Evolutionary conservation across 164 flowering plant species (phyloP).

Genomic region (Amborella trichopoda): DNA sequence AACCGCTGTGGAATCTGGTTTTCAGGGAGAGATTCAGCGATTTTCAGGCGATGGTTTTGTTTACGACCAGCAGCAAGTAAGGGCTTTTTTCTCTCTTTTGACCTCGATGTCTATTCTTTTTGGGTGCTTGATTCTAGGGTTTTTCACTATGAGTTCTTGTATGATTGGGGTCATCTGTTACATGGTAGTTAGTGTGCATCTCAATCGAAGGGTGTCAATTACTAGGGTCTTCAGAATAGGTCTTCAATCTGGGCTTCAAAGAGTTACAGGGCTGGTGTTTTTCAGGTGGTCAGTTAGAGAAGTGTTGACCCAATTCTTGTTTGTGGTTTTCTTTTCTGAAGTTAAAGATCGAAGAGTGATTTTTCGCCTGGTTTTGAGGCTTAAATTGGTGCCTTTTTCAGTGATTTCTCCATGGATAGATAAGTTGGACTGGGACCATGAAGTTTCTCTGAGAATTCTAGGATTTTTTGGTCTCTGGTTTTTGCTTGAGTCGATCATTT

Average conservation of each 20-base stretch:
- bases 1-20: no score
- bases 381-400: conserved; percentile 92
- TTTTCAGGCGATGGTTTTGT: conserved; percentile 48
- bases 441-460: conserved; percentile 48
- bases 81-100: conserved; percentile 56
- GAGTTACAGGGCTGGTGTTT: conserved; percentile 69
- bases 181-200: conserved; percentile 42
- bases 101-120: conserved; percentile 66
- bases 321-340: conserved; percentile 82
- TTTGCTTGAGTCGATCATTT: conserved; percentile 47
- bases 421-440: conserved; percentile 6
- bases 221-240: conserved; percentile 47
- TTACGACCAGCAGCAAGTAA: conserved; percentile 51
- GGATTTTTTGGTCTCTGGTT: conserved; percentile 70
- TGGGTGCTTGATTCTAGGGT: conserved; percentile 84
- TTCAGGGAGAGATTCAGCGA: no score
- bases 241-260: conserved; percentile 50
- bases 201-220: conserved; percentile 36
- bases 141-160: conserved; percentile 68
- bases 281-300: conserved; percentile 96
- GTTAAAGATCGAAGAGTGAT: conserved; percentile 79
- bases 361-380: conserved; percentile 71
- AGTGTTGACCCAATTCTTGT: conserved; percentile 80
- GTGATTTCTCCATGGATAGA: conserved; percentile 50
- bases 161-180: conserved; percentile 57